Evolutionary conservation across 2,329 filamentous ascomycete species (phyloP).

Genomic region (Lachnellula occidentalis): DNA sequence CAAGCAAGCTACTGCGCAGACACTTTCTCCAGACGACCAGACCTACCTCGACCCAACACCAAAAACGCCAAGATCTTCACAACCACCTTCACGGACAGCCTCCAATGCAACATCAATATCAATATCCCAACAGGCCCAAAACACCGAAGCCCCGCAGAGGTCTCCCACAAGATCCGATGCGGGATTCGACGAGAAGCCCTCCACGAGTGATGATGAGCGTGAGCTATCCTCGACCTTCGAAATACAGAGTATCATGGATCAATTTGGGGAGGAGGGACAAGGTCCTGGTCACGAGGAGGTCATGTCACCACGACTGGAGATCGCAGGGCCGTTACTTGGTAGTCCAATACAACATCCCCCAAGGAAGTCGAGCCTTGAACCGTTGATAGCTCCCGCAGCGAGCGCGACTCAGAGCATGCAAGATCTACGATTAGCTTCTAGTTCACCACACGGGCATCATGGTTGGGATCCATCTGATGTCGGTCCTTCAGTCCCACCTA

Average conservation of each 20-base stretch:
- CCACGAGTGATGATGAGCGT: slow-evolving; percentile 55
- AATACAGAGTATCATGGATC: slow-evolving; percentile 96
- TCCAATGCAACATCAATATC: slow-evolving; percentile 32
- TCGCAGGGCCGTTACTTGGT: slow-evolving; percentile 73
- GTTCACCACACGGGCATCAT: slow-evolving; percentile 8
- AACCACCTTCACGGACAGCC: slow-evolving; percentile 35
- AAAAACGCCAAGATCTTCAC: slow-evolving; percentile 37
- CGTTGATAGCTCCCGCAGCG: slow-evolving; percentile 37
- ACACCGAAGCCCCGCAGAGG: slow-evolving; percentile 33
- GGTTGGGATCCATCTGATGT: slow-evolving; percentile 26
- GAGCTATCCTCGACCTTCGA: slow-evolving; percentile 72
- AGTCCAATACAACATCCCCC: slow-evolving; percentile 67
- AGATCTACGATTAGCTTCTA: slow-evolving; percentile 26
- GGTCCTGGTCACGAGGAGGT: slow-evolving; percentile 74
- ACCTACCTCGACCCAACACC: slow-evolving; percentile 46
- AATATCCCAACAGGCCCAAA: slow-evolving; percentile 30
- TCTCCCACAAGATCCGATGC: slow-evolving; percentile 52
- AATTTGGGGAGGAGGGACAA: slow-evolving; percentile 73
- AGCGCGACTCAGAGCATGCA: slow-evolving; percentile 24
- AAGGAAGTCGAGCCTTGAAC: slow-evolving; percentile 80
- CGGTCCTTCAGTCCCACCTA: slow-evolving; percentile 38
- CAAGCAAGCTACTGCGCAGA: slow-evolving; percentile 3
- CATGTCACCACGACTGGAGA: slow-evolving; percentile 83
- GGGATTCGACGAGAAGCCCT: slow-evolving; percentile 52
- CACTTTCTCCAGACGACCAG: slow-evolving; percentile 18